Conservation (phyloP, 1,284 basidiomycete genomes). For the Fomitopsis schrenkii region DNA sequence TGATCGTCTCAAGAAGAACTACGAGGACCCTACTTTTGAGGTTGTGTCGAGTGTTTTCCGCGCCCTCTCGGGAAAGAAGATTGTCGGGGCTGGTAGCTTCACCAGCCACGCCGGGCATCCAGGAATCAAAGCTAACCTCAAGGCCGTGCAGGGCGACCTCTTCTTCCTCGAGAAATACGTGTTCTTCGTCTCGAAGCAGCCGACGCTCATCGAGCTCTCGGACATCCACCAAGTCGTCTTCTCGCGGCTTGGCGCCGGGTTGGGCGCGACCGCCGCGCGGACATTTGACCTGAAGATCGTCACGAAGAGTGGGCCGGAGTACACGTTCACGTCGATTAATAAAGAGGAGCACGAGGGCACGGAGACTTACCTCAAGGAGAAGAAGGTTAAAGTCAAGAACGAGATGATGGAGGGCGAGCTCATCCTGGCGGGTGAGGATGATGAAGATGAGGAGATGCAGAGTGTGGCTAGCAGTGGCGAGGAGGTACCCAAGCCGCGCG, state of each 20-base stretch:
- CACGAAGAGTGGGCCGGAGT: slow-evolving; percentile 77
- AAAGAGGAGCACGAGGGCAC: slow-evolving; percentile 94
- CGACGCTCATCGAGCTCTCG: slow-evolving; percentile 86
- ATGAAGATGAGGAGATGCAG: slow-evolving; percentile 85
- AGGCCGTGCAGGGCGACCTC: slow-evolving; percentile 95
- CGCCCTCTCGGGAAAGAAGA: slow-evolving; percentile 87
- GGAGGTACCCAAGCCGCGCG: slow-evolving; percentile 52
- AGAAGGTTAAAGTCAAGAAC: slow-evolving; percentile 94
- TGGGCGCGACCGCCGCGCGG: slow-evolving; percentile 78
- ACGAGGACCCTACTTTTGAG: slow-evolving; percentile 92
- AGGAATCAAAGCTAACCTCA: slow-evolving; percentile 94
- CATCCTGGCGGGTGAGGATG: slow-evolving; percentile 59
- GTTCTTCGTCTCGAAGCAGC: slow-evolving; percentile 97
- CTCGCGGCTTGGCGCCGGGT: slow-evolving; percentile 90
- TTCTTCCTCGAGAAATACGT: slow-evolving; percentile 98
- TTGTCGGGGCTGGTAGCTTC: slow-evolving; percentile 83
- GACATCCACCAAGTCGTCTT: slow-evolving; percentile 93
- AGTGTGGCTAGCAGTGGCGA: slow-evolving; percentile 72
- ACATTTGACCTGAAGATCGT: slow-evolving; percentile 96
- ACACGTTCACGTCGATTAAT: slow-evolving; percentile 90
- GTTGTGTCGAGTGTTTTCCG: slow-evolving; percentile 96
- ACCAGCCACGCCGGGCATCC: slow-evolving; percentile 70
- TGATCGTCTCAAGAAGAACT: slow-evolving; percentile 86
- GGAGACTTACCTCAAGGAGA: slow-evolving; percentile 82
- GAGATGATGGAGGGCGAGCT: slow-evolving; percentile 92